Evolutionary conservation across 116 monocot species (phyloP).

Genomic region (Posidonia oceanica): DNA sequence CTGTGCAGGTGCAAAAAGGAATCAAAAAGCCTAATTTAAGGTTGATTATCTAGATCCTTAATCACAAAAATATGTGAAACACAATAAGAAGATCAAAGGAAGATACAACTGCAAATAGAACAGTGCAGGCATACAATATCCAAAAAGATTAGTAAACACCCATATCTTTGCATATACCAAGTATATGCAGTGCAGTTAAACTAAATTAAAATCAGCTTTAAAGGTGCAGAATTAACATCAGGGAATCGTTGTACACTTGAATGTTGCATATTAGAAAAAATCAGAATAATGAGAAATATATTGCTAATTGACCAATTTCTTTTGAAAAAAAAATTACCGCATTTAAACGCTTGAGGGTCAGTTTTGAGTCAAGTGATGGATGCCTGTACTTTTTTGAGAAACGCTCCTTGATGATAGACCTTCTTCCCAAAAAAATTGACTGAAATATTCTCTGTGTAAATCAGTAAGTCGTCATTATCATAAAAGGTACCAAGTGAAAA

Average conservation of each 20-base stretch:
- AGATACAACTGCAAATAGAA: not conserved
- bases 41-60: too few relatives aligned
- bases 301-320: too few relatives aligned
- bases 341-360: constrained; percentile 79
- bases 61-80: too few relatives aligned
- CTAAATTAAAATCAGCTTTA: too few relatives aligned
- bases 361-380: constrained; percentile 65
- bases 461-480: not conserved
- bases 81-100: not conserved
- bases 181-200: too few relatives aligned
- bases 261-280: too few relatives aligned
- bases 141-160: too few relatives aligned
- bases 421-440: constrained; percentile 39
- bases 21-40: too few relatives aligned
- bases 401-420: constrained; percentile 71
- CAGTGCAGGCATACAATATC: too few relatives aligned
- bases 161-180: too few relatives aligned
- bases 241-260: not conserved
- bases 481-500: constrained; percentile 1
- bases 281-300: too few relatives aligned
- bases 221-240: not conserved
- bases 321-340: constrained; percentile 21
- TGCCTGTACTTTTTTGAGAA: constrained; percentile 95
- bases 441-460: constrained; percentile 43
- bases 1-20: not conserved